Conservation (phyloP, 495 filamentous ascomycete genomes). For the Tirmania nivea region DNA sequence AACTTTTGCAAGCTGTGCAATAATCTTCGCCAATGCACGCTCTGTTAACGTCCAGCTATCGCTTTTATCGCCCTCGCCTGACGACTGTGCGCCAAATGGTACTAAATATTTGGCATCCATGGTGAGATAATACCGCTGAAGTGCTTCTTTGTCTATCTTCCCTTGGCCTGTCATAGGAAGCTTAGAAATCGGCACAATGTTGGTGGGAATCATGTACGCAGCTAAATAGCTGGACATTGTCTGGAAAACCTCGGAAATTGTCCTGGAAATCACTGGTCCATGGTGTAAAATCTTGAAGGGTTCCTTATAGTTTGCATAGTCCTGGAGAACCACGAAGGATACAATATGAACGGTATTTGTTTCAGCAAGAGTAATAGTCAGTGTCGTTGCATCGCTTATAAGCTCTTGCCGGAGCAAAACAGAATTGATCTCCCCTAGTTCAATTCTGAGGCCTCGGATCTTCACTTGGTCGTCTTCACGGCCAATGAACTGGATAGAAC, state of each 20-base stretch:
- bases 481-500: slow-evolving; percentile 24
- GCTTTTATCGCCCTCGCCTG: slow-evolving; percentile 3
- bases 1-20: slow-evolving; percentile 29
- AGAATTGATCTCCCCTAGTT: slow-evolving; percentile 52
- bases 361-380: slow-evolving; percentile 23
- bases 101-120: slow-evolving; percentile 15
- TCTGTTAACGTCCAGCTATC: slow-evolving; percentile 23
- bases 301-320: slow-evolving; percentile 1
- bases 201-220: slow-evolving; percentile 45
- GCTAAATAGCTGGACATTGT: slow-evolving; percentile 28
- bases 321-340: slow-evolving; percentile 19
- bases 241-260: slow-evolving; percentile 24
- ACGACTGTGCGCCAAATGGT: slow-evolving; percentile 11
- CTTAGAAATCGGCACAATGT: slow-evolving; percentile 40
- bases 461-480: slow-evolving; percentile 29
- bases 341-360: slow-evolving; percentile 27
- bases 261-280: not conserved
- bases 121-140: slow-evolving; percentile 21
- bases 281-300: slow-evolving; percentile 3
- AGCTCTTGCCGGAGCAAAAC: slow-evolving; percentile 24
- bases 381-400: slow-evolving; percentile 29
- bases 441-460: slow-evolving; percentile 27
- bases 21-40: slow-evolving; percentile 26
- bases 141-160: slow-evolving; percentile 34
- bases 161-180: slow-evolving; percentile 42